Conservation (phyloP, 257 asterid species). For the Phtheirospermum japonicum region DNA sequence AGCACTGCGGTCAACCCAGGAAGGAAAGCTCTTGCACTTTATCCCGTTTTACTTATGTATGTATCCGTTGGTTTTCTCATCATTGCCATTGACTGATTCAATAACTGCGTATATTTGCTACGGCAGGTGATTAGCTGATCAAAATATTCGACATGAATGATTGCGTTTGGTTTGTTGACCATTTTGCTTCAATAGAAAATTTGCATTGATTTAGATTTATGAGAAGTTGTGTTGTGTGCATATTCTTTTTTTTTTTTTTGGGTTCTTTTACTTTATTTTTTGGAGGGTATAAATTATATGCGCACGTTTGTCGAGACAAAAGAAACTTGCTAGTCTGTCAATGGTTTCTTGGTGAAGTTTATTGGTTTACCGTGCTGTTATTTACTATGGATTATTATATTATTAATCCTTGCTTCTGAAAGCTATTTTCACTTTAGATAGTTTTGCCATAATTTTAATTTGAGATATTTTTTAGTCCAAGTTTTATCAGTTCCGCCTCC, state of each 20-base stretch:
- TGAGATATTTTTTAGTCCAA: no score
- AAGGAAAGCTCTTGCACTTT: constrained; percentile 90
- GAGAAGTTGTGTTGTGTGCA: constrained; percentile 15
- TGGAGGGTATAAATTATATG: neutral
- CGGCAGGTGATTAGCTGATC: neutral
- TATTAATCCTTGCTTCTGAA: no score
- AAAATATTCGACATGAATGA: neutral
- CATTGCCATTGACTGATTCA: constrained; percentile 65
- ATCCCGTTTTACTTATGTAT: constrained; percentile 89
- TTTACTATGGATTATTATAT: no score
- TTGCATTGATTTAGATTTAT: constrained; percentile 20
- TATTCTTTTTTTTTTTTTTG: neutral
- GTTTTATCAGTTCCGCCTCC: no score
- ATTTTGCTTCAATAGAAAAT: constrained; percentile 15
- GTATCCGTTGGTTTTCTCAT: constrained; percentile 87
- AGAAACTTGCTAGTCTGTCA: no score
- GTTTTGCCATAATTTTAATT: no score
- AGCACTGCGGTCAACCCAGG: constrained; percentile 74
- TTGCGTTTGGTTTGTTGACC: constrained; percentile 17
- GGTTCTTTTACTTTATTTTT: constrained; percentile 3
- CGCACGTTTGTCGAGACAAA: neutral
- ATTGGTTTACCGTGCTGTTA: no score
- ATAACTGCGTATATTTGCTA: no score
- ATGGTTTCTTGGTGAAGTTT: no score
- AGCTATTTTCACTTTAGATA: no score